phyloP scores from a whole-genome alignment of 78 protist species.

The Paratrimastix pyriformis region DNA sequence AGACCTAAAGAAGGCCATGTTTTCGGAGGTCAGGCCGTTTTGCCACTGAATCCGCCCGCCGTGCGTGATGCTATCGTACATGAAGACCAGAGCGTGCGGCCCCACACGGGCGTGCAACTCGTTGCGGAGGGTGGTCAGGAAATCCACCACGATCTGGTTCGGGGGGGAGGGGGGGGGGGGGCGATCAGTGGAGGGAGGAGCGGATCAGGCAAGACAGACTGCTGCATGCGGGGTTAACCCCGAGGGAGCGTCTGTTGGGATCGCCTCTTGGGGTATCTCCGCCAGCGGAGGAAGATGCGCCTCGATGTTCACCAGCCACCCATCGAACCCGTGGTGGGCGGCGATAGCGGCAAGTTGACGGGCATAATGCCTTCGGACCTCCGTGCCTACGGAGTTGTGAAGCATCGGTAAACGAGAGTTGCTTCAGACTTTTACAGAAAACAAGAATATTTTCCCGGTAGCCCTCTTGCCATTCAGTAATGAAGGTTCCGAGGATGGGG shows the following conservation, averaged over 20 bases:
- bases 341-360: constrained; percentile 21
- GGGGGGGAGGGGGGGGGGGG: constrained; percentile 1
- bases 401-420: too few species aligned
- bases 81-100: constrained; percentile 25
- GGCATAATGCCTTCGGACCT: too few species aligned
- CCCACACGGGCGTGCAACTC: too few species aligned
- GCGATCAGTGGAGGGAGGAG: neutral
- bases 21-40: constrained; percentile 48
- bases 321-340: constrained; percentile 59
- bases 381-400: too few species aligned
- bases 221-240: neutral
- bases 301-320: constrained; percentile 73
- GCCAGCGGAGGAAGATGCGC: constrained; percentile 7
- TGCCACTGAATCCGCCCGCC: constrained; percentile 62
- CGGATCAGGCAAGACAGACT: neutral
- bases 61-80: constrained; percentile 65
- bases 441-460: too few species aligned
- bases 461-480: constrained; percentile 75
- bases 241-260: neutral
- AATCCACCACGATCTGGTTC: constrained; percentile 30
- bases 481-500: constrained; percentile 52
- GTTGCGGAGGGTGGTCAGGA: neutral
- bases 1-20: constrained; percentile 35
- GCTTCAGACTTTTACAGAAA: too few species aligned
- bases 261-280: neutral